These are phyloP conservation scores for Syzygium aromaticum DNA, from an alignment of 345 rosid species.

Conservation along the genomic window DNA sequence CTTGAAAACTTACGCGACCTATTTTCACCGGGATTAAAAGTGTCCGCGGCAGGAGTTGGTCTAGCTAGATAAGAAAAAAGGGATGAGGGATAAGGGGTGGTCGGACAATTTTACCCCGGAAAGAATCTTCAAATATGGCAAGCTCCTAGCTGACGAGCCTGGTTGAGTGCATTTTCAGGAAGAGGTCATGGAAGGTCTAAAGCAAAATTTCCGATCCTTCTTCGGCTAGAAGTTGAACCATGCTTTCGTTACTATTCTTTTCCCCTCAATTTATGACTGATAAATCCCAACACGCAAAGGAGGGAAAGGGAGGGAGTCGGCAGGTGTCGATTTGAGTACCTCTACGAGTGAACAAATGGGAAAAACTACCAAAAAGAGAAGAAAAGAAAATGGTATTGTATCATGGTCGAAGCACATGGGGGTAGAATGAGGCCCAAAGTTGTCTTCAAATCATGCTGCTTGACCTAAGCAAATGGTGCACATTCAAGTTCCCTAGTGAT, in stretches of 20 bases:
- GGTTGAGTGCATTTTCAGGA: background rate
- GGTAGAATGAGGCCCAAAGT: background rate
- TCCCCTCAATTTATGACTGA: background rate
- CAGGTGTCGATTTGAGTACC: background rate
- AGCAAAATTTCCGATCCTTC: background rate
- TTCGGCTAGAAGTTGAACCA: background rate
- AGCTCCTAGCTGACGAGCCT: background rate
- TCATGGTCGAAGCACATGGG: background rate
- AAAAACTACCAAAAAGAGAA: background rate
- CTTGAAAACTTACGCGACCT: background rate
- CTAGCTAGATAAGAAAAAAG: background rate
- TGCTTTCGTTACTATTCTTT: background rate
- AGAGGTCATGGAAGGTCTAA: background rate
- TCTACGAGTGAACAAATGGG: background rate
- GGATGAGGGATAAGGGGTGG: background rate
- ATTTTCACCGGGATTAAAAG: background rate
- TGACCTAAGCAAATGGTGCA: background rate
- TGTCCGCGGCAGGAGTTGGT: background rate
- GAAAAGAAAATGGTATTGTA: background rate
- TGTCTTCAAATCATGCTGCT: background rate
- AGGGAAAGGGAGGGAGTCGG: background rate
- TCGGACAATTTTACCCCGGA: background rate
- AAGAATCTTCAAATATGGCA: background rate
- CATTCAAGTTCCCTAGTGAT: background rate
- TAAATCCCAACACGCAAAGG: background rate